Percentiles rank a stretch among this genome's conserved stretches.
Conservation (phyloP, 1,284 basidiomycete species). For the Omphalotus olearius region DNA sequence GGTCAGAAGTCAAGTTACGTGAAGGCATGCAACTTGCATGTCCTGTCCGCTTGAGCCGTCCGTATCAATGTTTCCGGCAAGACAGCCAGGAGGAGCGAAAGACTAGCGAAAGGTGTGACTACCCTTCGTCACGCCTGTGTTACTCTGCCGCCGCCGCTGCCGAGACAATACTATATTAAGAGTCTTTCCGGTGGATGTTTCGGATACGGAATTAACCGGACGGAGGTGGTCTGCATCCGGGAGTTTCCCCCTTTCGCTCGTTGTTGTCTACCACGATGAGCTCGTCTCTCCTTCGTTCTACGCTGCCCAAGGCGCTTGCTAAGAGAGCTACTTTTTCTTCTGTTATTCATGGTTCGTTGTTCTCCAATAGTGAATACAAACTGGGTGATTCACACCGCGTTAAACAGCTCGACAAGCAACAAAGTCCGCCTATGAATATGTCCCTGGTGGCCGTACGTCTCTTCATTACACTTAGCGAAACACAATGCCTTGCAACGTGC, state of each 20-base stretch:
- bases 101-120: too few relatives aligned
- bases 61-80: background rate
- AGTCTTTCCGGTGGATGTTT: background rate
- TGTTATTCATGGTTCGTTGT: conserved; percentile 29
- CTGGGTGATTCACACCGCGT: background rate
- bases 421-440: conserved; percentile 34
- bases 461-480: background rate
- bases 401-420: conserved; percentile 32
- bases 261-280: conserved; percentile 40
- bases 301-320: conserved; percentile 40
- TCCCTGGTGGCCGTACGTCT: conserved; percentile 69
- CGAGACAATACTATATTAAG: too few relatives aligned
- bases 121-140: background rate
- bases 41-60: background rate
- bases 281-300: conserved; percentile 45
- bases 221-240: too few relatives aligned
- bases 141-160: background rate
- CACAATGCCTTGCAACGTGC: background rate
- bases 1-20: background rate
- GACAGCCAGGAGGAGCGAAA: too few relatives aligned
- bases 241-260: background rate
- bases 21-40: conserved; percentile 5
- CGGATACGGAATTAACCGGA: conserved; percentile 5
- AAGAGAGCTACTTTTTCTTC: conserved; percentile 35
- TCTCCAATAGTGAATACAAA: conserved; percentile 11